A percentile compares a stretch with the other conserved stretches of the same genome.
phyloP scores from a whole-genome alignment of 345 rosid genomes.

The Orychophragmus violaceus region DNA sequence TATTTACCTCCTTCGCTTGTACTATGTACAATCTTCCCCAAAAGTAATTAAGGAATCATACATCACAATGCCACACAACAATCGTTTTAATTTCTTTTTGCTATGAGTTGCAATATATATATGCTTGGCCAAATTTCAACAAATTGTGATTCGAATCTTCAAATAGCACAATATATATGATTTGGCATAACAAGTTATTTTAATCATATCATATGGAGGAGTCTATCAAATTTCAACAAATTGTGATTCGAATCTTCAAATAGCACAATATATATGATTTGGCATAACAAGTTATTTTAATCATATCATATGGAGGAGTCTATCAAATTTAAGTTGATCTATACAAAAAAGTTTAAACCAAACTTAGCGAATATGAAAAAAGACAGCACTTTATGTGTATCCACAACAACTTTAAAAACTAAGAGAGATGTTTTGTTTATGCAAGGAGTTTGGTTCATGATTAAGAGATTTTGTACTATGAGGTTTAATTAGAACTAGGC shows the following conservation, averaged over 20 bases:
- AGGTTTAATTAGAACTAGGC: too few relatives aligned
- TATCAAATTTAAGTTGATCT: neutral
- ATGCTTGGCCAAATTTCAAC: neutral
- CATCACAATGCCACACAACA: neutral
- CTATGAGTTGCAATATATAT: neutral
- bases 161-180: too few relatives aligned
- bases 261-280: neutral
- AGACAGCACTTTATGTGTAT: neutral
- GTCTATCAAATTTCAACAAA: too few relatives aligned
- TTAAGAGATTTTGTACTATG: neutral
- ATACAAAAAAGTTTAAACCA: neutral
- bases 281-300: neutral
- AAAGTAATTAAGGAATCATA: neutral
- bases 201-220: too few relatives aligned
- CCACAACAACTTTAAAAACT: neutral
- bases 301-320: neutral
- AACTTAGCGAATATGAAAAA: neutral
- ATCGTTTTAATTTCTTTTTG: conserved; percentile 1
- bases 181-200: too few relatives aligned
- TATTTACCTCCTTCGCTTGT: neutral
- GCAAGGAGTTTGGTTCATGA: neutral
- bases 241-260: conserved; percentile 6
- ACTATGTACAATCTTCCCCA: neutral
- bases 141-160: too few relatives aligned
- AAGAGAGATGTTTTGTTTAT: neutral